Percentiles rank a stretch among this genome's conserved stretches.
phyloP scores from a whole-genome alignment of 305 asterid species.

The Salvia sclarea region DNA sequence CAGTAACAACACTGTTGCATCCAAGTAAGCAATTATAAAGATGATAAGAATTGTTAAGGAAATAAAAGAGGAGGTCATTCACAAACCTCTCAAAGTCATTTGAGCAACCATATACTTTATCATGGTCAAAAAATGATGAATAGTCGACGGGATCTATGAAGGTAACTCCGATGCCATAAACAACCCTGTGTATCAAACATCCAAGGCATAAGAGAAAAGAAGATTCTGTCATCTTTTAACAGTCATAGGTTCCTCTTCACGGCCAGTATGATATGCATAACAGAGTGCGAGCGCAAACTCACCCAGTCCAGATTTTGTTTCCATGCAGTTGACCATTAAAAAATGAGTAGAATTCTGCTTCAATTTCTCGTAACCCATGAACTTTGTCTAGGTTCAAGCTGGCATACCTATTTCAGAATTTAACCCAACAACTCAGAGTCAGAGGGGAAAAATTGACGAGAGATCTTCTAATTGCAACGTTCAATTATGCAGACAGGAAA shows the following conservation, averaged over 20 bases:
- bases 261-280: constrained; percentile 5
- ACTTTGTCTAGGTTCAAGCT: constrained; percentile 60
- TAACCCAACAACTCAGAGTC: constrained; percentile 26
- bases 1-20: not conserved
- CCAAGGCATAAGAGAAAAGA: constrained; percentile 32
- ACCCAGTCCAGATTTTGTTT: constrained; percentile 91
- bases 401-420: constrained; percentile 56
- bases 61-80: constrained; percentile 9
- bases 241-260: constrained; percentile 18
- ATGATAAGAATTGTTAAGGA: constrained; percentile 14
- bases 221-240: constrained; percentile 17
- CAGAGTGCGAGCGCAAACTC: constrained; percentile 40
- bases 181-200: constrained; percentile 57
- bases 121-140: constrained; percentile 65
- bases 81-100: constrained; percentile 80
- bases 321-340: constrained; percentile 67
- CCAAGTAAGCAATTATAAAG: constrained; percentile 22
- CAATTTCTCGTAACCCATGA: constrained; percentile 65
- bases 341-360: constrained; percentile 66
- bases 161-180: constrained; percentile 77
- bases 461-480: not conserved
- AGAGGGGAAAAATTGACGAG: not conserved
- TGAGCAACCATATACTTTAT: constrained; percentile 62
- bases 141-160: constrained; percentile 70
- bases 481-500: constrained; percentile 11